Base-by-base conservation (phyloP, 306 rosid species). In the Rubus idaeus region DNA sequence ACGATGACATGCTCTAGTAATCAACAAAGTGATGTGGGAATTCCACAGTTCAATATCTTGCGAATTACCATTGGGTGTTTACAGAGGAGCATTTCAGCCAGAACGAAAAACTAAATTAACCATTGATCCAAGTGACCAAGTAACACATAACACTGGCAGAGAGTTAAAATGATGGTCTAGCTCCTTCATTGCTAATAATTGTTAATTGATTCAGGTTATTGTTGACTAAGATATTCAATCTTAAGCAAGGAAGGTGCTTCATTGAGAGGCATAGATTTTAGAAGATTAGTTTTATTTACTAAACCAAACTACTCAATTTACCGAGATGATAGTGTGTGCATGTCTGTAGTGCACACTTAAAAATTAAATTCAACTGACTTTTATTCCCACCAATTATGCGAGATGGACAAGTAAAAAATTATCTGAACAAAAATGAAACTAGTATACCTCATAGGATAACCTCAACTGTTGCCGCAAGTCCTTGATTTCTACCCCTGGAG, bases 381-480 rank as follows among this genome's bases (percentile, higher is more conserved):
- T 68, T 14, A 50, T 49, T 47, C 64, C 30, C 21, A 4, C 20
- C 21, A 51, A 47, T 21, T 10, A 21, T 69, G 7, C 9, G 45
- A 57, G 60, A 71, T 50, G 60, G 66, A 81, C 45, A 46, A 73
- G 76, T 23, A 79, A 51, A 64, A 52, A 75, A 42, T 75, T 40
- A 76, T 46, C 71, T 77, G 50, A 74, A 55, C 13, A 71, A 53
- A 75, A 70, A 56, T 39, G 39, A 53, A 74, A 60, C 39, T 12
- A 37, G 23, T 16, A 14, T 75, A 95, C 98, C 97, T 92, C 82
- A 20, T 92, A 95, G 46, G 90, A 80, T 79, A 68, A 83, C 84
- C 83, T 87, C 81, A 95, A 84, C 18, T 88, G 91, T 63, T 88
- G 86, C 84, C 85, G 66, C 82, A 95, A 86, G 74, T 92, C 96